phyloP scores from a whole-genome alignment of 1,139 yeast genomes.

The Chernovozyma aurita region DNA sequence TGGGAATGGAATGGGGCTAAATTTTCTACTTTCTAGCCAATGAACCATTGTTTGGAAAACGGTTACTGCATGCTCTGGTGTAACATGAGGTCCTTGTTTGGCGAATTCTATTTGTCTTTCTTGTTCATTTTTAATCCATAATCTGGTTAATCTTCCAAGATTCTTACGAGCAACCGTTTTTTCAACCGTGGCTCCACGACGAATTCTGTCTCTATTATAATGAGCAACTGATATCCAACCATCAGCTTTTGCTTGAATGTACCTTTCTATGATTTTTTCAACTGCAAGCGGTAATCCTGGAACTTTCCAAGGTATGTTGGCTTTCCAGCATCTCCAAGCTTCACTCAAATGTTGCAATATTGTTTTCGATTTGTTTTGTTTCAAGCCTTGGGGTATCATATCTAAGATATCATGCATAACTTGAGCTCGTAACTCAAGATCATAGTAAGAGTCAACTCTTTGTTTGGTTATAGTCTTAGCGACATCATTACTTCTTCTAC shows the following conservation, averaged over 20 bases:
- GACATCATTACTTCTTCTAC: conserved; percentile 85
- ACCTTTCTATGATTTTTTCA: conserved; percentile 79
- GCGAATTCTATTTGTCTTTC: conserved; percentile 78
- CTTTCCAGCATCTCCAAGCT: conserved; percentile 99
- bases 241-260: conserved; percentile 92
- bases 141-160: conserved; percentile 81
- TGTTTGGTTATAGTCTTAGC: conserved; percentile 95
- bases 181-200: conserved; percentile 86
- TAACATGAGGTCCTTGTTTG: conserved; percentile 81
- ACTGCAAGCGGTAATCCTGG: conserved; percentile 95
- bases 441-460: conserved; percentile 91
- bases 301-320: conserved; percentile 96
- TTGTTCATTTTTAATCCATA: conserved; percentile 92
- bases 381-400: conserved; percentile 94
- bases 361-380: conserved; percentile 81
- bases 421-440: conserved; percentile 86
- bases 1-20: conserved; percentile 90
- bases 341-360: conserved; percentile 92
- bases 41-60: conserved; percentile 83
- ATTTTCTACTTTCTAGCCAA: conserved; percentile 86
- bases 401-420: conserved; percentile 95
- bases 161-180: conserved; percentile 93
- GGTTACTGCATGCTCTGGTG: conserved; percentile 85
- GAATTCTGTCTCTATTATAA: conserved; percentile 82
- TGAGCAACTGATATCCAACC: conserved; percentile 96